Conservation (phyloP, 345 rosid species). For the Corymbia maculata region DNA sequence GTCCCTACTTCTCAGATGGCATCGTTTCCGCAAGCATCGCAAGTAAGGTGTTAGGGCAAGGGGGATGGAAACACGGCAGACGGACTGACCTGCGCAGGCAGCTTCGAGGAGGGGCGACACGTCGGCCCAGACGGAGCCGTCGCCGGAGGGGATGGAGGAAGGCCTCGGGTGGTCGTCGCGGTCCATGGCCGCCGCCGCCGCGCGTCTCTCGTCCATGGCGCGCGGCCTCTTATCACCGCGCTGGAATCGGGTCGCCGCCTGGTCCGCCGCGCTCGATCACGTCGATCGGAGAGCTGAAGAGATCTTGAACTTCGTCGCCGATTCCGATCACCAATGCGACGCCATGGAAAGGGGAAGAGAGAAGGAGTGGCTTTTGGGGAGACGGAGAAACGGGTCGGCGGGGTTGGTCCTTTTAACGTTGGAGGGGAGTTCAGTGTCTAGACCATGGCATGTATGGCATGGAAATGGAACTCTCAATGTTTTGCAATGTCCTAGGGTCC, state of each 20-base stretch:
- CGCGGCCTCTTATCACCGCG: background rate
- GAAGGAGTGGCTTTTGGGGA: background rate
- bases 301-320: background rate
- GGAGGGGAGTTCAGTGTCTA: background rate
- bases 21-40: background rate
- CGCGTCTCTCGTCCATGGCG: background rate
- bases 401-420: background rate
- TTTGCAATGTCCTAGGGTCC: background rate
- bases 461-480: background rate
- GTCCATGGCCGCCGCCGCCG: constrained; percentile 9
- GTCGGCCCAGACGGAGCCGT: constrained; percentile 69
- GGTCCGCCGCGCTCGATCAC: background rate
- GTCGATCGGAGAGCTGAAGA: background rate
- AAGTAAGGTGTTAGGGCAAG: background rate
- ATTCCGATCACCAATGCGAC: background rate
- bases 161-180: constrained; percentile 7
- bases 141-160: constrained; percentile 49
- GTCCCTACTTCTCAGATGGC: background rate
- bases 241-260: background rate
- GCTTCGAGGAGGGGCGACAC: constrained; percentile 59
- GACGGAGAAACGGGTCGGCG: background rate
- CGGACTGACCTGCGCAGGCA: constrained; percentile 48
- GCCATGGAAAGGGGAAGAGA: background rate
- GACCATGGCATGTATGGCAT: background rate
- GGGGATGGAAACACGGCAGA: background rate